Conservation (phyloP, 2,329 filamentous ascomycete genomes). For the Pyrenophora teres region DNA sequence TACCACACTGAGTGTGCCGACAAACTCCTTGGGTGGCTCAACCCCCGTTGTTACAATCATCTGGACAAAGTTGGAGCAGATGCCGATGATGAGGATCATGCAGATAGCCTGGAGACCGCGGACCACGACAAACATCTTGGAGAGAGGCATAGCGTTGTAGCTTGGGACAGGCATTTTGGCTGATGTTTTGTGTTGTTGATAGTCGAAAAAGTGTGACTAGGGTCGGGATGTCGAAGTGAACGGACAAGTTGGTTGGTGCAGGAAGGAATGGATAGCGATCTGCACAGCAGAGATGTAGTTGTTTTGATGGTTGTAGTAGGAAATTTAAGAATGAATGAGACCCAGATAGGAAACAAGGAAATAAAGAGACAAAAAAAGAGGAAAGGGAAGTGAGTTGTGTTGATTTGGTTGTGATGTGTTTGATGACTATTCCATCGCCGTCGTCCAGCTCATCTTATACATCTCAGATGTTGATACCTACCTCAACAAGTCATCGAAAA, state of each 20-base stretch:
- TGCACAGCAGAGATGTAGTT: constrained; percentile 45
- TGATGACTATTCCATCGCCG: constrained; percentile 33
- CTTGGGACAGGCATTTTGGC: constrained; percentile 59
- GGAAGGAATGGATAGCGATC: constrained; percentile 39
- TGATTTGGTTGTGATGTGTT: constrained; percentile 42
- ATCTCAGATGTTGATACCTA: constrained; percentile 14
- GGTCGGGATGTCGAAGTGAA: constrained; percentile 25
- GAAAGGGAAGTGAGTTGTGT: constrained; percentile 40
- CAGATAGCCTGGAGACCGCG: constrained; percentile 72
- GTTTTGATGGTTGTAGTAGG: constrained; percentile 17
- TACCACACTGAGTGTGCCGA: constrained; percentile 81
- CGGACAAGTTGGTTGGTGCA: constrained; percentile 29
- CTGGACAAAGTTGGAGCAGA: constrained; percentile 80
- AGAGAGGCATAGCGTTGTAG: constrained; percentile 70
- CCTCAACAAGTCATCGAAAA: constrained; percentile 28
- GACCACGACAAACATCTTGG: constrained; percentile 75
- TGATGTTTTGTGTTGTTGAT: constrained; percentile 22
- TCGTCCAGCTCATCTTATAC: constrained; percentile 36
- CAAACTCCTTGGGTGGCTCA: constrained; percentile 71
- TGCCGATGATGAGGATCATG: constrained; percentile 77
- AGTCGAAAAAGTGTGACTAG: constrained; percentile 20
- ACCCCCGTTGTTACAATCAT: constrained; percentile 71
- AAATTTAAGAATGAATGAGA: constrained; percentile 21
- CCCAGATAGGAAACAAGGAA: constrained; percentile 42
- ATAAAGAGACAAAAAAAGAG: constrained; percentile 43